phyloP scores from a whole-genome alignment of 1,284 basidiomycete genomes.

The Papiliotrema terrestris region DNA sequence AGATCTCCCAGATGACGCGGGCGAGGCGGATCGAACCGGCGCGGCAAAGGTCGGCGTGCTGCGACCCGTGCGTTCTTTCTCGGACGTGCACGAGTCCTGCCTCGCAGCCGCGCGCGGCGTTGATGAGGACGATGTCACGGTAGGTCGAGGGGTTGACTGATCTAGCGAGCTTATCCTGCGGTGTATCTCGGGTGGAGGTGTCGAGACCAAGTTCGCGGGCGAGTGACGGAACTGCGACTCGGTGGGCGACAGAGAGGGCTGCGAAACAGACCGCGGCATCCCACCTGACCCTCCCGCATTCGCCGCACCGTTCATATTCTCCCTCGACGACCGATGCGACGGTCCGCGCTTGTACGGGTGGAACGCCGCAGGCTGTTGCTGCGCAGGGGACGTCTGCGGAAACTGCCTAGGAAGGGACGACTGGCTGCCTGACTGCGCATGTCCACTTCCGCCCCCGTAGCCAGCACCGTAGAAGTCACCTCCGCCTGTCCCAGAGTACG shows the following conservation, averaged over 20 bases:
- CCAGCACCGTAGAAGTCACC: no score
- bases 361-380: slow-evolving; percentile 10
- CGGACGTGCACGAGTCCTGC: background rate
- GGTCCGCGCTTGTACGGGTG: slow-evolving; percentile 30
- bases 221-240: background rate
- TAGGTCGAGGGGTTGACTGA: background rate
- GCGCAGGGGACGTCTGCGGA: slow-evolving; percentile 1
- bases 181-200: background rate
- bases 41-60: background rate
- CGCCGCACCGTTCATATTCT: slow-evolving; percentile 9
- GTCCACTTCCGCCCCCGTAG: no score
- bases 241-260: slow-evolving; percentile 7
- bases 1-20: background rate
- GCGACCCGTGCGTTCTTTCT: background rate
- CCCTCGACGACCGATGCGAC: slow-evolving; percentile 9
- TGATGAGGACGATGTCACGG: no score
- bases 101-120: background rate
- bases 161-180: slow-evolving; percentile 1
- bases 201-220: background rate
- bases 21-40: background rate
- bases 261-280: slow-evolving; percentile 19
- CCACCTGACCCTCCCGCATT: background rate
- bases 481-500: background rate
- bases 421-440: no score
- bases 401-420: background rate